phyloP scores from a whole-genome alignment of 805 yeast species.

The Cyberlindnera mississippiensis region DNA sequence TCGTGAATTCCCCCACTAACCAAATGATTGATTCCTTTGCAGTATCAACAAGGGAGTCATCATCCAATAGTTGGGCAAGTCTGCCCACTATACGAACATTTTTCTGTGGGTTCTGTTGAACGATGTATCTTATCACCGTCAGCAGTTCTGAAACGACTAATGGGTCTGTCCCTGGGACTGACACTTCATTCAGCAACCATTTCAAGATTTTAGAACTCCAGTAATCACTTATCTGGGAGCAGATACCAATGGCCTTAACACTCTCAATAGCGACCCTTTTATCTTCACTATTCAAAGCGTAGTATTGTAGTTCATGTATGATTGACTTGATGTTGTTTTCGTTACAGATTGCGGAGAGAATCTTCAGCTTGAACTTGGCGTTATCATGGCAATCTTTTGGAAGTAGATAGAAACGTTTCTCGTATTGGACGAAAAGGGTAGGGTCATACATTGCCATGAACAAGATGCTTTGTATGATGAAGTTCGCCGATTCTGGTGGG shows the following conservation, averaged over 20 bases:
- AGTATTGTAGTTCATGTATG: conserved; percentile 60
- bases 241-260: conserved; percentile 57
- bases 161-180: conserved; percentile 24
- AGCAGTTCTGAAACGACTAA: conserved; percentile 58
- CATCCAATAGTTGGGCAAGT: conserved; percentile 36
- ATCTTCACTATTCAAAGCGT: conserved; percentile 33
- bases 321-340: conserved; percentile 48
- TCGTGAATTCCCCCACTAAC: conserved; percentile 82
- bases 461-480: conserved; percentile 46
- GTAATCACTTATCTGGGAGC: conserved; percentile 46
- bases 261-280: conserved; percentile 39
- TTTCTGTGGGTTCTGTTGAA: conserved; percentile 56
- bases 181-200: conserved; percentile 57
- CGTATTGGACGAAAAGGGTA: conserved; percentile 34
- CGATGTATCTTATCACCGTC: conserved; percentile 65
- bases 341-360: conserved; percentile 56
- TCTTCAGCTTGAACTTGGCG: conserved; percentile 53
- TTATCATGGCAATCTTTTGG: conserved; percentile 47
- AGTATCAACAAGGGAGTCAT: conserved; percentile 29
- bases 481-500: conserved; percentile 31
- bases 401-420: conserved; percentile 48
- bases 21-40: conserved; percentile 86
- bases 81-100: conserved; percentile 54
- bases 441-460: conserved; percentile 35
- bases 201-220: conserved; percentile 53